A percentile compares a stretch with the other conserved stretches of the same genome.
These are phyloP conservation scores for Astragalus glycyphyllos DNA, from an alignment of 306 rosid species.

Conservation along the genomic window DNA sequence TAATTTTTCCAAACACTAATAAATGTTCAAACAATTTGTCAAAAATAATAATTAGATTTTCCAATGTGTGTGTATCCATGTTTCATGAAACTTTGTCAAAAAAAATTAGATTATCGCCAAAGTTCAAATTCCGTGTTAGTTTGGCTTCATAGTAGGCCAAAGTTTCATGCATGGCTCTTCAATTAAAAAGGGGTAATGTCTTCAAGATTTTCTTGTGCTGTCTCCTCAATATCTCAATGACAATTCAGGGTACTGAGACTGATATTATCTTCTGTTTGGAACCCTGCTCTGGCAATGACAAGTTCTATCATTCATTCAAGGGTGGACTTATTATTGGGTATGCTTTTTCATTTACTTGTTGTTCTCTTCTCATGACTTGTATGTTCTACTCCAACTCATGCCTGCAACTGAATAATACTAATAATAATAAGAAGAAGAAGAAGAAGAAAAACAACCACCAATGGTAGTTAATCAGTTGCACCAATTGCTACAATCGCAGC, in stretches of 20 bases:
- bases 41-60: no score
- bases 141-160: no score
- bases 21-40: no score
- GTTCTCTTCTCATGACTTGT: neutral
- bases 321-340: conserved; percentile 39
- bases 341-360: neutral
- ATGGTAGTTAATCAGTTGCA: neutral
- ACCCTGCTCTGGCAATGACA: neutral
- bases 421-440: no score
- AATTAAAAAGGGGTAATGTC: neutral
- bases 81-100: no score
- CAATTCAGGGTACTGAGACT: neutral
- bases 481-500: neutral
- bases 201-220: neutral
- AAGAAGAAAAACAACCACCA: neutral
- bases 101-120: no score
- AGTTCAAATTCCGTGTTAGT: no score
- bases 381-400: neutral
- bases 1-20: no score
- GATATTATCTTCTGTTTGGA: conserved; percentile 13
- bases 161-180: conserved; percentile 12
- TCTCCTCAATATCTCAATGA: neutral
- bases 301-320: conserved; percentile 5
- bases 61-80: no score
- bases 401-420: neutral